Percentiles rank a stretch among this genome's conserved stretches.
These are phyloP conservation scores for Allium sativum DNA, from an alignment of 106 monocot genomes.

Conservation along the genomic window DNA sequence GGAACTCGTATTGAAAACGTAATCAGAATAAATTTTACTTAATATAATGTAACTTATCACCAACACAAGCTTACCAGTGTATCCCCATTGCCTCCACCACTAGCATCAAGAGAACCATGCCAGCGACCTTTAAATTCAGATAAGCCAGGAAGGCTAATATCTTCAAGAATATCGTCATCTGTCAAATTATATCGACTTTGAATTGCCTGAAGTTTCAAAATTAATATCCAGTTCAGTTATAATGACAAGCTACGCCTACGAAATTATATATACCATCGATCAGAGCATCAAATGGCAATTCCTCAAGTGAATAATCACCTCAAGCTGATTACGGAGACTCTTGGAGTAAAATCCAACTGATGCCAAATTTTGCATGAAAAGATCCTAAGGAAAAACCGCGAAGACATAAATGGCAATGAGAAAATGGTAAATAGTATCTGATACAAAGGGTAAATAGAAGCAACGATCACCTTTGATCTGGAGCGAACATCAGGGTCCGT, in stretches of 20 bases:
- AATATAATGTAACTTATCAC: too few relatives aligned
- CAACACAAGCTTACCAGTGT: conserved; percentile 49
- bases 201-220: conserved; percentile 44
- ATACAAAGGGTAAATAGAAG: background rate
- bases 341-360: conserved; percentile 75
- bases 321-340: conserved; percentile 59
- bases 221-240: conserved; percentile 1
- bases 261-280: background rate
- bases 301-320: conserved; percentile 30
- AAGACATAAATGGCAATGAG: conserved; percentile 7
- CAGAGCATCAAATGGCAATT: background rate
- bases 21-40: too few relatives aligned
- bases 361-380: conserved; percentile 65
- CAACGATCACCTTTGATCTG: conserved; percentile 59
- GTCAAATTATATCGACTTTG: conserved; percentile 42
- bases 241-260: background rate
- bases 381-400: conserved; percentile 25
- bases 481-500: conserved; percentile 95
- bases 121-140: conserved; percentile 85
- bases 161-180: conserved; percentile 71
- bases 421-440: background rate
- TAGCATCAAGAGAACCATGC: conserved; percentile 94
- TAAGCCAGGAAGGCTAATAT: conserved; percentile 82
- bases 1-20: too few relatives aligned
- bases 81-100: conserved; percentile 97